Base-by-base conservation (phyloP, 202 grass and related monocot genomes). In the Digitaria exilis region DNA sequence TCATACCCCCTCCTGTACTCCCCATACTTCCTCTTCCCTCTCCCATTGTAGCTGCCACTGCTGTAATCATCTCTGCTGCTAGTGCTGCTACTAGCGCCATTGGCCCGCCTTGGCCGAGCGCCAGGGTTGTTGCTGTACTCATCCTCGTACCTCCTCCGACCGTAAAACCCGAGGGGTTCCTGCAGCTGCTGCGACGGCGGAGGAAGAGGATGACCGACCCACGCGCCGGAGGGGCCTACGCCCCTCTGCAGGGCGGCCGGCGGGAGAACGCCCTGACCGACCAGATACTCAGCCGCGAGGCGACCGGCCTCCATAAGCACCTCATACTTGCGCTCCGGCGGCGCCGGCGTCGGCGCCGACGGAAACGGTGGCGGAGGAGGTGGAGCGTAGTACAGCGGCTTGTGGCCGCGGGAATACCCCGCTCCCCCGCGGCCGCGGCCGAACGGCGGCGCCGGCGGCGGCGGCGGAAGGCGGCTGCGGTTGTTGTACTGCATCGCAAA, bases 221-320 rank as follows among this genome's bases (percentile, higher is more conserved):
- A 84, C 51, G 50, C 54, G 19, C 48, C 55, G 29, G 85, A 16
- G 31, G 80, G 4, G 69, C 76, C 85, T 15, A 77, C 42, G 51
- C 87, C 64, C 68, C 87, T 81, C 31, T 85, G 93, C 49, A 94
- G 80, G 29, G 80, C 79, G 42, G 51, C 86, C 14, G 91, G 84
- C 34, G 93, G 91, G 31, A 98, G 91, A 75, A 87, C 93, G 29
- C 96, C 96, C 71, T 89, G 84, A 11, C 87, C 70, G 25, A 98
- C 93, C 80, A 98, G 58, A 76, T 98, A 95, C 85, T 98, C 96
- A 15, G 96, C 86, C 8, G 96, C 96, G 19, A 98, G 96, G 44
- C 96, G 96, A 22, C 96, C 96, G 11, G 96, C 96, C 74, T 98
- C 96, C 65, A 95, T 88, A 17, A 98, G 78, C 75, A 98, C 89